Percentiles rank a stretch among this genome's conserved stretches.
Evolutionary conservation across 352 stramenopile genomes (phyloP).

Genomic region (Globisporangium echinulatum): DNA sequence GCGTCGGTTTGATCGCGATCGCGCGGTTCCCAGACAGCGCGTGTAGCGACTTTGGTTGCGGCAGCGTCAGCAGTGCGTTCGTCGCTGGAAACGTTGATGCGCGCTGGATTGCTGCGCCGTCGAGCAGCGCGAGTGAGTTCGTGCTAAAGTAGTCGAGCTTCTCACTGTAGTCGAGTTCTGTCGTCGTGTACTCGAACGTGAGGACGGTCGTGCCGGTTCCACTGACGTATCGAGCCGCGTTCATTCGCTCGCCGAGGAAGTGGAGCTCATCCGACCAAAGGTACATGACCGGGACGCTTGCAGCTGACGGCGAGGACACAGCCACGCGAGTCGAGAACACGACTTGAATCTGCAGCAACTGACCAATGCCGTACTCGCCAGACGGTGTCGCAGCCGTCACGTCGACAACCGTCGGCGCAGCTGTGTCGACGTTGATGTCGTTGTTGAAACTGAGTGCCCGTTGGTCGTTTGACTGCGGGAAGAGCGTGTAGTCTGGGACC

Average conservation of each 20-base stretch:
- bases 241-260: conserved; percentile 25
- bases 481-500: conserved; percentile 48
- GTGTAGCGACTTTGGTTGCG: conserved; percentile 23
- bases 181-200: conserved; percentile 48
- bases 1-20: conserved; percentile 53
- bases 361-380: conserved; percentile 57
- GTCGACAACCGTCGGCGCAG: conserved; percentile 23
- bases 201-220: conserved; percentile 44
- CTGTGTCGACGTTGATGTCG: conserved; percentile 51
- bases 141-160: conserved; percentile 55
- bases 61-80: conserved; percentile 37
- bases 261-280: conserved; percentile 54
- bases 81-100: conserved; percentile 41
- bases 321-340: conserved; percentile 40
- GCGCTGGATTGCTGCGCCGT: conserved; percentile 26
- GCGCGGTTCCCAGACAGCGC: conserved; percentile 39
- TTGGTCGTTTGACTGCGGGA: conserved; percentile 25
- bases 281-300: conserved; percentile 23
- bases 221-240: conserved; percentile 37
- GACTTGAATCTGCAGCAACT: conserved; percentile 43
- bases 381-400: conserved; percentile 40
- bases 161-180: conserved; percentile 46
- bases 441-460: conserved; percentile 58
- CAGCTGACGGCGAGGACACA: conserved; percentile 15
- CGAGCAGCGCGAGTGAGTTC: conserved; percentile 33